phyloP scores from a whole-genome alignment of 495 filamentous ascomycete genomes.

The Echria macrotheca region DNA sequence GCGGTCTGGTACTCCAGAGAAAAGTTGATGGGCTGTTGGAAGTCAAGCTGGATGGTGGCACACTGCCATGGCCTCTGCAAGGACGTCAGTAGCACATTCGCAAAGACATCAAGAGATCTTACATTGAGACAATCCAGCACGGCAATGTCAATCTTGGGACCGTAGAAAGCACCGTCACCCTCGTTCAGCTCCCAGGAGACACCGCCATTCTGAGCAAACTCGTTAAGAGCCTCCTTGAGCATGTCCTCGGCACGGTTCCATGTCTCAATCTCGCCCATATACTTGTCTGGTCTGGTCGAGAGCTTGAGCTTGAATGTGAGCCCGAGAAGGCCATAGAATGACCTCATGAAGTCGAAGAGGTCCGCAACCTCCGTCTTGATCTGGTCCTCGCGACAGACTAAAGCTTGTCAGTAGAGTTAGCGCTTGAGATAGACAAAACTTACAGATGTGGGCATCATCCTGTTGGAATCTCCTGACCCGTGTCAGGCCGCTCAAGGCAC shows the following conservation, averaged over 20 bases:
- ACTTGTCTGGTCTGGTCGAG: slow-evolving; percentile 91
- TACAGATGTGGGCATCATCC: slow-evolving; percentile 88
- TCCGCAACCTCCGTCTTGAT: slow-evolving; percentile 78
- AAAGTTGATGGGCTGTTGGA: slow-evolving; percentile 72
- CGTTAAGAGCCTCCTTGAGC: slow-evolving; percentile 68
- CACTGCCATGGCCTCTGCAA: slow-evolving; percentile 68
- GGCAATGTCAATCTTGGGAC: slow-evolving; percentile 83
- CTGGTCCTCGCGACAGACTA: slow-evolving; percentile 39
- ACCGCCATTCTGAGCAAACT: slow-evolving; percentile 60
- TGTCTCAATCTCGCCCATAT: slow-evolving; percentile 74
- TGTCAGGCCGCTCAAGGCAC: slow-evolving; percentile 83
- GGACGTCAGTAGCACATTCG: too few relatives aligned
- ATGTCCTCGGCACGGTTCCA: slow-evolving; percentile 84
- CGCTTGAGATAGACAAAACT: slow-evolving; percentile 9
- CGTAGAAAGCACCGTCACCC: slow-evolving; percentile 96
- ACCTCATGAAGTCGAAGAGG: slow-evolving; percentile 80
- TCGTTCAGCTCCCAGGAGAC: slow-evolving; percentile 82
- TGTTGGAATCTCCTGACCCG: slow-evolving; percentile 90
- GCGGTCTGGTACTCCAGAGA: slow-evolving; percentile 44
- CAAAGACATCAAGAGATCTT: too few relatives aligned
- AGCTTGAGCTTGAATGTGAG: slow-evolving; percentile 96
- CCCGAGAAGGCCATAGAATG: slow-evolving; percentile 83
- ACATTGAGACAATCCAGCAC: slow-evolving; percentile 33
- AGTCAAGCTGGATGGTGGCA: slow-evolving; percentile 96
- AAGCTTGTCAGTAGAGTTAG: slow-evolving; percentile 1